phyloP scores from a whole-genome alignment of 495 filamentous ascomycete species.

The Penicillium tannophilum region DNA sequence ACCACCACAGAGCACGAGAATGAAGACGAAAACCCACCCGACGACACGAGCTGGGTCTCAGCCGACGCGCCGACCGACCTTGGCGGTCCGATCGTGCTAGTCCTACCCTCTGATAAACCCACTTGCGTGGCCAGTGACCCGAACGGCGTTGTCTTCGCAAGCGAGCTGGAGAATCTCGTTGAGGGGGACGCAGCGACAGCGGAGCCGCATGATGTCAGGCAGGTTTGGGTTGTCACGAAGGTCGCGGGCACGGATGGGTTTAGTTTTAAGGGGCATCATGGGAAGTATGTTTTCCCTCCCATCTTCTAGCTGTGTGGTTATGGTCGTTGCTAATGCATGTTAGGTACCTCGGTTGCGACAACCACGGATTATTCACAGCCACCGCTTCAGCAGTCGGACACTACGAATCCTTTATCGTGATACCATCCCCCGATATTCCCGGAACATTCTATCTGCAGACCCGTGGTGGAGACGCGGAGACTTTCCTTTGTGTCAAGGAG shows the following conservation, averaged over 20 bases:
- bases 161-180: slow-evolving; percentile 77
- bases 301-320: background rate
- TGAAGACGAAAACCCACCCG: slow-evolving; percentile 36
- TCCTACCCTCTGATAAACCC: slow-evolving; percentile 67
- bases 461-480: slow-evolving; percentile 44
- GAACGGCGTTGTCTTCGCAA: slow-evolving; percentile 80
- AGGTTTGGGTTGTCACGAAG: slow-evolving; percentile 90
- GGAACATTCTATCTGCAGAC: slow-evolving; percentile 73
- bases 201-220: slow-evolving; percentile 90
- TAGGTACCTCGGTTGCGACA: slow-evolving; percentile 80
- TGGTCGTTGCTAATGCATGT: background rate
- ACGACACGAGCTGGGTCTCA: slow-evolving; percentile 88
- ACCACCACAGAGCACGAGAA: slow-evolving; percentile 24
- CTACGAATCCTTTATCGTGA: slow-evolving; percentile 79
- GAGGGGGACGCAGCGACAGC: slow-evolving; percentile 76
- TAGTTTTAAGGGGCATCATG: slow-evolving; percentile 86
- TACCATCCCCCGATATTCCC: slow-evolving; percentile 61
- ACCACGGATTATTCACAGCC: slow-evolving; percentile 75
- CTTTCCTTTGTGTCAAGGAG: slow-evolving; percentile 56
- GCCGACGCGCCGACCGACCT: slow-evolving; percentile 77
- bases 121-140: slow-evolving; percentile 81
- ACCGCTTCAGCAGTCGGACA: slow-evolving; percentile 76
- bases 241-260: slow-evolving; percentile 79
- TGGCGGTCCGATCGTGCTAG: slow-evolving; percentile 79
- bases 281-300: slow-evolving; percentile 55